phyloP scores from a whole-genome alignment of 129 eudicot species.

The Tagetes patula region DNA sequence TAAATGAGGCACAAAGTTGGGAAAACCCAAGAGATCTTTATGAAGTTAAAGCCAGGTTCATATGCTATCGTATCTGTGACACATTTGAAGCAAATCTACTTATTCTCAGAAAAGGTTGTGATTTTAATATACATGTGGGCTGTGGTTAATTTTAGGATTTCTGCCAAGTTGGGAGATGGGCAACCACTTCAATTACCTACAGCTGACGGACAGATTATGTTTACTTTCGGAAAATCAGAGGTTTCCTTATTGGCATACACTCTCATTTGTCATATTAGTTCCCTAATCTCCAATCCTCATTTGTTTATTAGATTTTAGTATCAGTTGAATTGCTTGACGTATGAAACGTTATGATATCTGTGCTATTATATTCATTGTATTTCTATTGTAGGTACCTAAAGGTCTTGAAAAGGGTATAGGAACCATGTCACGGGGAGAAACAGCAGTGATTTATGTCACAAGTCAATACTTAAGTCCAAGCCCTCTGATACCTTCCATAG shows the following conservation, averaged over 20 bases:
- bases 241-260: slow-evolving; percentile 38
- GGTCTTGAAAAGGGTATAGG: slow-evolving; percentile 99
- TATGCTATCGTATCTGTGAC: slow-evolving; percentile 5
- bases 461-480: slow-evolving; percentile 58
- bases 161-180: slow-evolving; percentile 78
- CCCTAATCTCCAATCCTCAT: neutral
- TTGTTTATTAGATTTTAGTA: neutral
- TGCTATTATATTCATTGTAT: slow-evolving; percentile 4
- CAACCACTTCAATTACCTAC: slow-evolving; percentile 50
- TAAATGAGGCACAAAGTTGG: slow-evolving; percentile 89
- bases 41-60: slow-evolving; percentile 93
- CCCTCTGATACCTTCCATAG: slow-evolving; percentile 54
- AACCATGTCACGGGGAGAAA: slow-evolving; percentile 92
- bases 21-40: slow-evolving; percentile 93
- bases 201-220: slow-evolving; percentile 63
- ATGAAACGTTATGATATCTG: neutral
- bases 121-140: slow-evolving; percentile 24
- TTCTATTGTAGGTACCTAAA: slow-evolving; percentile 63
- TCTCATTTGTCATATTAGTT: slow-evolving; percentile 4
- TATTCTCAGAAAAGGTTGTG: slow-evolving; percentile 7
- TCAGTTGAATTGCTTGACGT: neutral
- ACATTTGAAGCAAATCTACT: slow-evolving; percentile 6
- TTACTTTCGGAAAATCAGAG: slow-evolving; percentile 92
- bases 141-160: slow-evolving; percentile 56
- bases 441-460: slow-evolving; percentile 74